These are phyloP conservation scores for Trichoderma atrobrunneum DNA, from an alignment of 2,329 filamentous ascomycete genomes.

Conservation along the genomic window DNA sequence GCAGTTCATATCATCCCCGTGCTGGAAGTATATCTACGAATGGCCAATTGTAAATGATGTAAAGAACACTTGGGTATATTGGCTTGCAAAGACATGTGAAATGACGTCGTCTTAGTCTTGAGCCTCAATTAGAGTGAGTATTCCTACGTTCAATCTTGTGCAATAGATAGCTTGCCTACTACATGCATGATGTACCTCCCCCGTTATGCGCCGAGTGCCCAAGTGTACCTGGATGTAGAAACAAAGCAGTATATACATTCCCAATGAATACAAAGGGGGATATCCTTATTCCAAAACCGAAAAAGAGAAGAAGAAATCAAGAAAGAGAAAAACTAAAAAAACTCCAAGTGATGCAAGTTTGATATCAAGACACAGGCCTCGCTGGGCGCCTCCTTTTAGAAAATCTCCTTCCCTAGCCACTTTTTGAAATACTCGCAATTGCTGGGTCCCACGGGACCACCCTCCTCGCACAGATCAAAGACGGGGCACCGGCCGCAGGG, in stretches of 20 bases:
- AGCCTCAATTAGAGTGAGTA: not conserved
- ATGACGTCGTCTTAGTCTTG: not conserved
- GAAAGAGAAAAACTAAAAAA: conserved; percentile 16
- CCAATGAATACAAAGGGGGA: not conserved
- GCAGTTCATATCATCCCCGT: no score
- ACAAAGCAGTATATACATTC: not conserved
- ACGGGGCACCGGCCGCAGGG: conserved; percentile 92
- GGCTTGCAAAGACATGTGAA: not conserved
- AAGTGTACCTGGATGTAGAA: not conserved
- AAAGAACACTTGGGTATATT: not conserved
- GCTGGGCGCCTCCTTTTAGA: conserved; percentile 21
- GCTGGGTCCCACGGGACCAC: conserved; percentile 82
- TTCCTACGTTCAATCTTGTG: conserved; percentile 1
- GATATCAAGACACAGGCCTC: not conserved
- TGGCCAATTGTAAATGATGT: not conserved
- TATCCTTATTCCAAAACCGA: not conserved
- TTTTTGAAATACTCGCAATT: conserved; percentile 89
- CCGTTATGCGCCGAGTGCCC: conserved; percentile 10
- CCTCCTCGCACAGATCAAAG: conserved; percentile 86
- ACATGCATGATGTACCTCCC: not conserved
- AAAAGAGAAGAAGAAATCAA: not conserved
- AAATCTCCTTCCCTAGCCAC: conserved; percentile 62
- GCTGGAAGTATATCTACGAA: not conserved
- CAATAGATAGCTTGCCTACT: not conserved
- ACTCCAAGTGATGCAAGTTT: conserved; percentile 25